Conservation (phyloP, 2,329 filamentous ascomycete species). For the Sclerotinia sclerotiorum region DNA sequence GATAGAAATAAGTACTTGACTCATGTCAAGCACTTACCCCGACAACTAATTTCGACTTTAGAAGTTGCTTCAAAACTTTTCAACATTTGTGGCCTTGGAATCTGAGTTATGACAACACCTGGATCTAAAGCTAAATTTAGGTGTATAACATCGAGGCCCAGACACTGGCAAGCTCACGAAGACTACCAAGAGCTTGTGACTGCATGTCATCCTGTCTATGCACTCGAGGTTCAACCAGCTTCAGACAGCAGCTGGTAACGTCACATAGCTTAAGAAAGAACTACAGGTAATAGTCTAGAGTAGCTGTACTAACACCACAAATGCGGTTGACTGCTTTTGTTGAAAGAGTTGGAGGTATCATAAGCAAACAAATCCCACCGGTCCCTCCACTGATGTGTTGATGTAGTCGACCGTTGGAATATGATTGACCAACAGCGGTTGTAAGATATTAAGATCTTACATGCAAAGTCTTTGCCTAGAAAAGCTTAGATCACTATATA, state of each 20-base stretch:
- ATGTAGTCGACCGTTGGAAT: not conserved
- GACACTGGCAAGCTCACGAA: not conserved
- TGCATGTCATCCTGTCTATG: not conserved
- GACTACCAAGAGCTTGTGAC: not conserved
- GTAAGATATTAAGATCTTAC: too few species aligned
- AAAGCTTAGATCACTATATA: not conserved
- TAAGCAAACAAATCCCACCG: not conserved
- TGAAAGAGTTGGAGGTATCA: not conserved
- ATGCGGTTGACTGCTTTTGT: too few species aligned
- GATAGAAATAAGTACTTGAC: too few species aligned
- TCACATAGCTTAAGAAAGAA: too few species aligned
- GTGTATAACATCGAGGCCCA: not conserved
- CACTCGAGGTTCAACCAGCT: not conserved
- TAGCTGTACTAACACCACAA: not conserved
- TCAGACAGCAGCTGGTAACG: not conserved
- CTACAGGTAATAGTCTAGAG: not conserved
- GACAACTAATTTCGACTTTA: too few species aligned
- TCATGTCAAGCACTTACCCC: too few species aligned
- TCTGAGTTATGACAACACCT: too few species aligned
- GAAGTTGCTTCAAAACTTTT: too few species aligned
- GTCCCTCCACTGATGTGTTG: not conserved
- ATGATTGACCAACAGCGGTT: not conserved
- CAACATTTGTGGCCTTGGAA: too few species aligned
- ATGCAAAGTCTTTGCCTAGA: not conserved
- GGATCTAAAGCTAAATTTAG: too few species aligned